Percentiles rank a stretch among this genome's conserved stretches.
Evolutionary conservation across 2,329 filamentous ascomycete genomes (phyloP).

Genomic region (Teratosphaeriaceae sp.): DNA sequence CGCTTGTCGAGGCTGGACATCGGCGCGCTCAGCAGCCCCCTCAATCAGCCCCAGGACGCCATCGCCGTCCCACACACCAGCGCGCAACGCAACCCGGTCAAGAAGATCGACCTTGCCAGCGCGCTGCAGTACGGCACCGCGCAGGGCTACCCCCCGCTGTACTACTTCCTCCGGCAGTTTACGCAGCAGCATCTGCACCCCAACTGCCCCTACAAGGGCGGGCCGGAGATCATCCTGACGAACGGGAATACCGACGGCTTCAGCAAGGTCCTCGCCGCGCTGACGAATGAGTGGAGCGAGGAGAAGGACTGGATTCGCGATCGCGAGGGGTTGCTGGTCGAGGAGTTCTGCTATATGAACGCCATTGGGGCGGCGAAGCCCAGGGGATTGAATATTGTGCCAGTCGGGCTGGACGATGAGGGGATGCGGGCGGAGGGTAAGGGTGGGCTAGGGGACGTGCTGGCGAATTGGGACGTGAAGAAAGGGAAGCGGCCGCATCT

Average conservation of each 20-base stretch:
- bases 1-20: slow-evolving; percentile 12
- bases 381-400: slow-evolving; percentile 63
- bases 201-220: slow-evolving; percentile 68
- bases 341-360: slow-evolving; percentile 76
- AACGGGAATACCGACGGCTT: slow-evolving; percentile 84
- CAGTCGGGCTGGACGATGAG: slow-evolving; percentile 68
- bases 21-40: slow-evolving; percentile 21
- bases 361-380: slow-evolving; percentile 62
- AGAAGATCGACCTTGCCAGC: slow-evolving; percentile 72
- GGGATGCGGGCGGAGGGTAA: slow-evolving; percentile 71
- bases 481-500: slow-evolving; percentile 73
- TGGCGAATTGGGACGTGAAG: slow-evolving; percentile 72
- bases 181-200: slow-evolving; percentile 70
- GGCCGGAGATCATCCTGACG: slow-evolving; percentile 71
- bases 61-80: slow-evolving; percentile 67
- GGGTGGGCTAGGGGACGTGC: slow-evolving; percentile 68
- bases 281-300: slow-evolving; percentile 69
- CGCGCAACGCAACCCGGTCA: slow-evolving; percentile 49
- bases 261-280: slow-evolving; percentile 65
- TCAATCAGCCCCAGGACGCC: slow-evolving; percentile 29
- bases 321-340: slow-evolving; percentile 70
- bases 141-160: slow-evolving; percentile 72
- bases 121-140: slow-evolving; percentile 85
- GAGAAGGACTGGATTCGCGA: slow-evolving; percentile 60
- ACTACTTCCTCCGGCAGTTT: slow-evolving; percentile 73